Conservation (phyloP, 2,329 filamentous ascomycete species). For the Coleophoma crateriformis region DNA sequence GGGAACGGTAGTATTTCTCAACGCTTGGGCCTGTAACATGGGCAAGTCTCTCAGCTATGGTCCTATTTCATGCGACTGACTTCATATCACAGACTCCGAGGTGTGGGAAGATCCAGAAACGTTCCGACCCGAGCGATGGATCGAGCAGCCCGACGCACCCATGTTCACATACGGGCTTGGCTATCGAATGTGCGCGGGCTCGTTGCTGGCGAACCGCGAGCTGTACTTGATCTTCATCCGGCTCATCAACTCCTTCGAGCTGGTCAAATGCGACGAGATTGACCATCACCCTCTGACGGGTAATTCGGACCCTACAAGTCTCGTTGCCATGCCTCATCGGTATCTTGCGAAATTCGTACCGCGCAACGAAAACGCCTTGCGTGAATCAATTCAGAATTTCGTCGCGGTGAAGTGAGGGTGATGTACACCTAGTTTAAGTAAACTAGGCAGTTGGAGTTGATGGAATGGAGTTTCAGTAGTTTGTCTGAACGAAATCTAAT, state of each 20-base stretch:
- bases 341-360: constrained; percentile 56
- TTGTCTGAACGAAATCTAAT: no score
- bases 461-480: no score
- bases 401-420: constrained; percentile 9
- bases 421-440: no score
- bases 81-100: constrained; percentile 32
- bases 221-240: constrained; percentile 60
- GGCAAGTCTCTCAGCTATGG: constrained; percentile 33
- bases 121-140: constrained; percentile 58
- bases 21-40: constrained; percentile 66
- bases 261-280: constrained; percentile 46
- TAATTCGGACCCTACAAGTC: constrained; percentile 53
- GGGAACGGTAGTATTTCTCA: constrained; percentile 59
- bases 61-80: no score
- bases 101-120: constrained; percentile 53
- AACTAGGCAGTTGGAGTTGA: no score
- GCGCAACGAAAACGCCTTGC: constrained; percentile 38
- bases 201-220: constrained; percentile 57
- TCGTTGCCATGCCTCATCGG: constrained; percentile 54
- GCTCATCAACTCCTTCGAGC: constrained; percentile 54
- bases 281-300: constrained; percentile 55
- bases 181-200: constrained; percentile 64
- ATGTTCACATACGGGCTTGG: constrained; percentile 62
- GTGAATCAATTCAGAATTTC: constrained; percentile 29
- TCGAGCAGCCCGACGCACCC: constrained; percentile 53